phyloP scores from a whole-genome alignment of 306 rosid species.

The Echinosophora koreensis region DNA sequence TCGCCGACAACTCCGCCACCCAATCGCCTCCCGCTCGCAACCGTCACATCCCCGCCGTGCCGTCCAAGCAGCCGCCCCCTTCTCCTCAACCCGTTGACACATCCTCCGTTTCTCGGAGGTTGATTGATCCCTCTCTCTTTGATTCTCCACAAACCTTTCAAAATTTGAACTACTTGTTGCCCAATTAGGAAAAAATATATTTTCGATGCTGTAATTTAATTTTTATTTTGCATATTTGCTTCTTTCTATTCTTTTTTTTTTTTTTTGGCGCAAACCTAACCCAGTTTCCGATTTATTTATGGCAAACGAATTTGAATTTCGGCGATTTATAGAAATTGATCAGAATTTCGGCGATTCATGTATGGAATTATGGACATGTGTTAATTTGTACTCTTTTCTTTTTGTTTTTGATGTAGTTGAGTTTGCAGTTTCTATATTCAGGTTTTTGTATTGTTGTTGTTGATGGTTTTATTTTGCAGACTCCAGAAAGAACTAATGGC shows the following conservation, averaged over 20 bases:
- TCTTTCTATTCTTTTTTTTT: not conserved
- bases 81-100: constrained; percentile 72
- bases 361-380: not conserved
- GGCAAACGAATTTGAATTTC: constrained; percentile 4
- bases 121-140: not conserved
- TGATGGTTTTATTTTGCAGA: constrained; percentile 62
- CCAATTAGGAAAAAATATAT: not conserved
- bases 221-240: not conserved
- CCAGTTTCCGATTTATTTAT: not conserved
- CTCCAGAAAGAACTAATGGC: constrained; percentile 98
- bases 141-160: not conserved
- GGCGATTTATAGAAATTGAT: constrained; percentile 17
- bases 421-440: constrained; percentile 16
- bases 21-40: constrained; percentile 53
- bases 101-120: constrained; percentile 85
- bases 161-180: not conserved
- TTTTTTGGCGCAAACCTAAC: not conserved
- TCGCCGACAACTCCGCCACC: constrained; percentile 66
- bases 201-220: not conserved
- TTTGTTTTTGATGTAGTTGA: constrained; percentile 25
- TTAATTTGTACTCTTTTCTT: not conserved
- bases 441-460: constrained; percentile 17
- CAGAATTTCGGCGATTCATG: constrained; percentile 5
- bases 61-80: constrained; percentile 59
- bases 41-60: constrained; percentile 44